A percentile compares a stretch with the other conserved stretches of the same genome.
phyloP scores from a whole-genome alignment of 345 rosid species.

The Linum tenue region DNA sequence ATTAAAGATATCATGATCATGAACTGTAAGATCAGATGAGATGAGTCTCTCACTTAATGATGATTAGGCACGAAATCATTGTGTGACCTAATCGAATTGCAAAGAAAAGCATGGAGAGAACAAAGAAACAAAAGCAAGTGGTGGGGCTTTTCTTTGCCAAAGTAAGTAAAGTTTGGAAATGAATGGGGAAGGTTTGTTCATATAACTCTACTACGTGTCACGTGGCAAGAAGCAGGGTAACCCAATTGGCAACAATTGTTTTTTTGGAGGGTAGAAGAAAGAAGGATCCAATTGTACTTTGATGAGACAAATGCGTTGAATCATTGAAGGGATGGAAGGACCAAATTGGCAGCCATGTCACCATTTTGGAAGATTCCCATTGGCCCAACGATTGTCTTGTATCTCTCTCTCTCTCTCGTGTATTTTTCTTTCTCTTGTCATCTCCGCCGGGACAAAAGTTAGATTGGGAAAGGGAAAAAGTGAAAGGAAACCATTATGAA shows the following conservation, averaged over 20 bases:
- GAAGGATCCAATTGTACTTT: neutral
- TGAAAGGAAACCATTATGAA: too few species aligned
- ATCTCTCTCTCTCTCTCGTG: neutral
- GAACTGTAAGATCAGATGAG: too few species aligned
- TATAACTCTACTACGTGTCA: neutral
- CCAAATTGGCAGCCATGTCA: neutral
- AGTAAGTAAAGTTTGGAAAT: too few species aligned
- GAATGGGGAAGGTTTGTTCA: neutral
- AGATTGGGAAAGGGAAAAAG: too few species aligned
- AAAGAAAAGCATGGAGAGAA: neutral
- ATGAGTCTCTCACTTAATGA: neutral
- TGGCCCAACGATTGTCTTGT: neutral
- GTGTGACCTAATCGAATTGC: neutral
- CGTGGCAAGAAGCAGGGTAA: neutral
- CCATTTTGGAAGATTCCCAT: neutral
- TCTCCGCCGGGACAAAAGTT: too few species aligned
- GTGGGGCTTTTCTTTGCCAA: too few species aligned
- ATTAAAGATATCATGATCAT: too few species aligned
- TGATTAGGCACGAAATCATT: neutral
- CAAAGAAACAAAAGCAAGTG: too few species aligned
- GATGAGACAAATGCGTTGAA: neutral
- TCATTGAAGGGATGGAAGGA: neutral
- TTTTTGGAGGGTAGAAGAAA: neutral
- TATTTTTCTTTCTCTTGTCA: too few species aligned
- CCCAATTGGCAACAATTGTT: too few species aligned